Percentiles rank a stretch among this genome's conserved stretches.
Conservation (phyloP, 1,139 yeast genomes). For the Geotrichum citri-aurantii region DNA sequence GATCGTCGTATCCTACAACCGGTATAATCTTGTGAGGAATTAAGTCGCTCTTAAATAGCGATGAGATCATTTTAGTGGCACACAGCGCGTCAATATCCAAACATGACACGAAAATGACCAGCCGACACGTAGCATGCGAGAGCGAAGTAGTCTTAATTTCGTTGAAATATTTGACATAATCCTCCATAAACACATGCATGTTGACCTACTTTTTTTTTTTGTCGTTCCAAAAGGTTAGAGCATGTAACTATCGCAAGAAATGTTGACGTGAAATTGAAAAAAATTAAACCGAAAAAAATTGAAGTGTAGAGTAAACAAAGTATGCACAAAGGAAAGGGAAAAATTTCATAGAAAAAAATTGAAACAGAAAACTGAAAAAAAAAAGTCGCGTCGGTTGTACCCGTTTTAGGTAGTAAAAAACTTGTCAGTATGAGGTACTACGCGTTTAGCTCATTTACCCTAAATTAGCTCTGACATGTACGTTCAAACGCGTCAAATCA, state of each 20-base stretch:
- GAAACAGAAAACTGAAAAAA: neutral
- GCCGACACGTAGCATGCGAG: conserved; percentile 84
- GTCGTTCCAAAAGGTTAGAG: neutral
- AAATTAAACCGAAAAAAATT: neutral
- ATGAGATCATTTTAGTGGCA: conserved; percentile 71
- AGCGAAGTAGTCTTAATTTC: conserved; percentile 35
- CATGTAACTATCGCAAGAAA: neutral
- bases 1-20: conserved; percentile 85
- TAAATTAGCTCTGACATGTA: neutral
- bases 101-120: conserved; percentile 86
- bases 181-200: conserved; percentile 33
- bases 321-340: neutral
- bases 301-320: neutral
- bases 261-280: neutral
- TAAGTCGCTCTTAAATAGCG: conserved; percentile 68
- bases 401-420: neutral
- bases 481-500: neutral
- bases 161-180: conserved; percentile 30
- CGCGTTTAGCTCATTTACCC: neutral
- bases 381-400: neutral
- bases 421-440: neutral
- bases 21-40: conserved; percentile 88
- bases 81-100: conserved; percentile 89
- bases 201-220: neutral
- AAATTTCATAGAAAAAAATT: neutral